Conservation (phyloP, 495 filamentous ascomycete species). For the Penicillium nucicola region DNA sequence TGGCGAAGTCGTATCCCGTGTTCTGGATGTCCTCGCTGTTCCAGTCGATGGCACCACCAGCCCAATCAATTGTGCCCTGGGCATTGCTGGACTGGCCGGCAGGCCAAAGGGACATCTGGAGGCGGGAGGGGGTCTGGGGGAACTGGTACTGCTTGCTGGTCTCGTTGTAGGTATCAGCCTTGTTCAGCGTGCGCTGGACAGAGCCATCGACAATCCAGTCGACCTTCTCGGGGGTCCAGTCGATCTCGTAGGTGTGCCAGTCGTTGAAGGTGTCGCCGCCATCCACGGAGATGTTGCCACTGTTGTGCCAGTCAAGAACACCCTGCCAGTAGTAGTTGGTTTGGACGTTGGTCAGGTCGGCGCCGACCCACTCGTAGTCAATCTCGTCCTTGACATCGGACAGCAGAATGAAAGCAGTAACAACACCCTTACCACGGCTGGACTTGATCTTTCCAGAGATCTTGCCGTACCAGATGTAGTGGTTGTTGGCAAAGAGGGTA, state of each 20-base stretch:
- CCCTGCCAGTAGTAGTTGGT: slow-evolving; percentile 98
- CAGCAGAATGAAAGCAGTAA: slow-evolving; percentile 93
- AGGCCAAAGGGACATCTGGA: slow-evolving; percentile 96
- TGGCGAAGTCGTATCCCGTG: slow-evolving; percentile 85
- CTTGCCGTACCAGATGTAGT: slow-evolving; percentile 97
- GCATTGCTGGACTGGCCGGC: slow-evolving; percentile 78
- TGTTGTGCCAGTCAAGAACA: slow-evolving; percentile 77
- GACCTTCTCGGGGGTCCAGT: slow-evolving; percentile 83
- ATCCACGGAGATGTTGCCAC: slow-evolving; percentile 62
- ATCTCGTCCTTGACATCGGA: slow-evolving; percentile 97
- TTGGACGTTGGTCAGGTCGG: slow-evolving; percentile 72
- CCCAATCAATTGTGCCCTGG: slow-evolving; percentile 84
- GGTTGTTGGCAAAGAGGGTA: slow-evolving; percentile 82
- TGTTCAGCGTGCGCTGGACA: slow-evolving; percentile 67
- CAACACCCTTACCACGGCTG: slow-evolving; percentile 78
- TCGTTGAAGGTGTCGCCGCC: slow-evolving; percentile 68
- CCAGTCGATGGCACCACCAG: slow-evolving; percentile 90
- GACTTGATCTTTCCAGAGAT: slow-evolving; percentile 85
- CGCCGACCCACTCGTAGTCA: slow-evolving; percentile 91
- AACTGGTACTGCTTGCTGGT: slow-evolving; percentile 80
- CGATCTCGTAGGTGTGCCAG: slow-evolving; percentile 88
- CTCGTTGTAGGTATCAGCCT: slow-evolving; percentile 76
- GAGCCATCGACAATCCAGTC: slow-evolving; percentile 83
- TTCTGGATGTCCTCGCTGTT: slow-evolving; percentile 74
- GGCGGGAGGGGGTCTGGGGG: slow-evolving; percentile 89